These are phyloP conservation scores for Protomyces gravidus DNA, from an alignment of 1,139 yeast genomes.

Conservation along the genomic window DNA sequence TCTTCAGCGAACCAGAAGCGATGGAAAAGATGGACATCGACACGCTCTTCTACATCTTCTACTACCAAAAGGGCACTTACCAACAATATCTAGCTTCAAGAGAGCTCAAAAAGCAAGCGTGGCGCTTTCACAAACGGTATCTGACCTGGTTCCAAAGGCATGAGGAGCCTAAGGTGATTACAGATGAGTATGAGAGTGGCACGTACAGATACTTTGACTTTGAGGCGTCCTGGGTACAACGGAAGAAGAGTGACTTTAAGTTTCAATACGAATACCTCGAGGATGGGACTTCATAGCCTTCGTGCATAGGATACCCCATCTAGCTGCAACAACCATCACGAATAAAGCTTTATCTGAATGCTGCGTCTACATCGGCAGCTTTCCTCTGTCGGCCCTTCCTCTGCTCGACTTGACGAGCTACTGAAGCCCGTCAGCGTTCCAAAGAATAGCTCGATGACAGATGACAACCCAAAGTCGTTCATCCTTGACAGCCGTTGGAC, in stretches of 20 bases:
- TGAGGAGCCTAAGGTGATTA: constrained; percentile 52
- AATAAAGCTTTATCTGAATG: too few relatives aligned
- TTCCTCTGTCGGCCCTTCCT: neutral
- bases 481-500: neutral
- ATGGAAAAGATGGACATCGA: constrained; percentile 76
- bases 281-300: constrained; percentile 39
- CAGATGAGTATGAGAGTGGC: constrained; percentile 49
- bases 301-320: too few relatives aligned
- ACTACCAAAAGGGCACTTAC: constrained; percentile 67
- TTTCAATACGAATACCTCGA: constrained; percentile 49
- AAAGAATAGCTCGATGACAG: too few relatives aligned
- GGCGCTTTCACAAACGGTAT: constrained; percentile 75
- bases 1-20: constrained; percentile 45
- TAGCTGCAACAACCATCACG: too few relatives aligned
- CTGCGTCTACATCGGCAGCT: too few relatives aligned
- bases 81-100: constrained; percentile 71
- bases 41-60: constrained; percentile 86
- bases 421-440: neutral
- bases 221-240: constrained; percentile 75
- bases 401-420: neutral
- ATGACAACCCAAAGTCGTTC: neutral
- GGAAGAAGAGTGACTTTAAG: constrained; percentile 68
- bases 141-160: constrained; percentile 80
- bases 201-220: constrained; percentile 81
- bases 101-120: constrained; percentile 75